phyloP scores from a whole-genome alignment of 2,329 filamentous ascomycete species.

The Simplicillium aogashimaense region DNA sequence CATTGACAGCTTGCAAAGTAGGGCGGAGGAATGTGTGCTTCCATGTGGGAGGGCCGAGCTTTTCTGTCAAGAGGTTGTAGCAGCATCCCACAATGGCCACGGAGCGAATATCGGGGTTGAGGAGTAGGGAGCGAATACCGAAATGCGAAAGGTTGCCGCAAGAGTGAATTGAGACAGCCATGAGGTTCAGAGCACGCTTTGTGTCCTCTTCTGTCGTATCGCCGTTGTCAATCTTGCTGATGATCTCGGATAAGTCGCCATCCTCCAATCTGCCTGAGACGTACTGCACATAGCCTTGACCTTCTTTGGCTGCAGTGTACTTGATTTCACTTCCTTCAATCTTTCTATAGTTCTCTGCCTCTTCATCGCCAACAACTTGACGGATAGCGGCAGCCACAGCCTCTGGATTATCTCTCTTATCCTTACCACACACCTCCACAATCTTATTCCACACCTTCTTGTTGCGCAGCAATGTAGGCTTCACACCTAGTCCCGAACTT shows the following conservation, averaged over 20 bases:
- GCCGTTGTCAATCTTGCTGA: constrained; percentile 44
- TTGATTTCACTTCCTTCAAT: constrained; percentile 21
- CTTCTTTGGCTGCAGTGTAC: constrained; percentile 43
- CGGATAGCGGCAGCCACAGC: constrained; percentile 20
- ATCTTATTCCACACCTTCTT: constrained; percentile 65
- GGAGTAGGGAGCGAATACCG: constrained; percentile 72
- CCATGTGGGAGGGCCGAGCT: constrained; percentile 75
- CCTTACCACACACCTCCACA: constrained; percentile 25
- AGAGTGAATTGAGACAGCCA: constrained; percentile 93
- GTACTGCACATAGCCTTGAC: constrained; percentile 65
- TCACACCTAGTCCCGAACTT: constrained; percentile 65
- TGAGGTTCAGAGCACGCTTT: constrained; percentile 42
- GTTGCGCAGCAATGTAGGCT: constrained; percentile 65
- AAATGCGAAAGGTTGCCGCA: constrained; percentile 97
- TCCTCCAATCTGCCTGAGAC: constrained; percentile 65
- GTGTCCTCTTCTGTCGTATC: constrained; percentile 11
- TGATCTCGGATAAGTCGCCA: constrained; percentile 59
- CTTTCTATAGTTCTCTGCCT: constrained; percentile 14
- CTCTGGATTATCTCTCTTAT: constrained; percentile 28
- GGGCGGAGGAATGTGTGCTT: constrained; percentile 73
- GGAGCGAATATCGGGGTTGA: constrained; percentile 78
- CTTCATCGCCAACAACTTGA: constrained; percentile 22
- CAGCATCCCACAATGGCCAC: constrained; percentile 96
- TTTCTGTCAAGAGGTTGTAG: constrained; percentile 92
- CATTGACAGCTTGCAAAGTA: constrained; percentile 55